Base-by-base conservation (phyloP, 1,139 yeast genomes). In the Hyphopichia wangnamkhiaoensis region DNA sequence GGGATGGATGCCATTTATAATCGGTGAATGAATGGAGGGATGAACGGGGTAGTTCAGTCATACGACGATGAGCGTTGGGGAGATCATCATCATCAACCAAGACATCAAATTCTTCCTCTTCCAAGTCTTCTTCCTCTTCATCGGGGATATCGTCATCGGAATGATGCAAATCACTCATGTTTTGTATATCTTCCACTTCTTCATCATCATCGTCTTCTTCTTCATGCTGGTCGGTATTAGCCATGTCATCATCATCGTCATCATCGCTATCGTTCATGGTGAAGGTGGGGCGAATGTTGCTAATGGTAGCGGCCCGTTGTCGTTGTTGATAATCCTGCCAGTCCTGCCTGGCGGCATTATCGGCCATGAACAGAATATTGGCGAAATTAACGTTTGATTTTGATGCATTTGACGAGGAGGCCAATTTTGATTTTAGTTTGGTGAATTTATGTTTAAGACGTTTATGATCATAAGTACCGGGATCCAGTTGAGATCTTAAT, bases 1-100 rank as follows among this genome's bases (percentile, higher is more conserved):
- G 58, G 4, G 38, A 28, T 2, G 84, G 84, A 13, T 53, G 54
- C 84, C 84, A 79, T 53, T 79, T 77, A 28, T 42, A 50, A 27
- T 55, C 54, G 18, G 43, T 43, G 5, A 25, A 31, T 5, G 33
- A 13, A 5, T 14, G 13, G 9, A 30, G 25, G 13, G 19, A 33
- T 25, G 33, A 24, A 9, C 10, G 20, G 10, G 10, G 20, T n/a
- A n/a, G n/a, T n/a, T n/a, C n/a, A n/a, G 36, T 19, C 5, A 20
- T 24, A 26, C 31, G 36, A 15, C 15, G 31, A 15, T 19, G 17
- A 16, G 31, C 15, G 10, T 4, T 17, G 5, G 20, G 31, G 14
- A 26, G 5, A 14, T 53, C 58, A n/a, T 35, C 46, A 16, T 53
- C 58, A 10, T 35, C 46, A 16, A 37, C 49, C 26, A 29, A n/a